Percentiles rank a stretch among this genome's conserved stretches.
Evolutionary conservation across 306 rosid species (phyloP).

Genomic region (Cucumis hystrix): DNA sequence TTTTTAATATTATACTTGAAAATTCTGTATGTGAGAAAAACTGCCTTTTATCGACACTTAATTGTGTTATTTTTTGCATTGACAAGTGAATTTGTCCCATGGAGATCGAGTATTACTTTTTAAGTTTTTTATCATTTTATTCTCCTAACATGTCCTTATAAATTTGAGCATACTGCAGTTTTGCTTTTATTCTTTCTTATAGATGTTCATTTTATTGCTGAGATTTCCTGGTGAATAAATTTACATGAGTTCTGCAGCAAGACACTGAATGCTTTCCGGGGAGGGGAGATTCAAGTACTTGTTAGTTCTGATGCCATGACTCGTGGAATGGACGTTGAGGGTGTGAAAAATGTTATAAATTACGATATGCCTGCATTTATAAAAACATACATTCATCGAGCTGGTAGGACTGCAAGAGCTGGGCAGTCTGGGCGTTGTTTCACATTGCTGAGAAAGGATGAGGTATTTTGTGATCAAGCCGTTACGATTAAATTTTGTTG

Average conservation of each 20-base stretch:
- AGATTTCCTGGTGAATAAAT: not conserved
- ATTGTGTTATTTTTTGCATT: not conserved
- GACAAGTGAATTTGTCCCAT: not conserved
- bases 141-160: not conserved
- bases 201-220: not conserved
- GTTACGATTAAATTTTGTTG: not conserved
- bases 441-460: constrained; percentile 57
- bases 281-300: constrained; percentile 76
- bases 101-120: not conserved
- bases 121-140: not conserved
- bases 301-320: constrained; percentile 95
- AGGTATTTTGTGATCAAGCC: constrained; percentile 29
- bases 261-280: constrained; percentile 62
- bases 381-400: constrained; percentile 86
- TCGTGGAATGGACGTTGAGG: constrained; percentile 96
- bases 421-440: constrained; percentile 79
- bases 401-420: constrained; percentile 95
- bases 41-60: not conserved
- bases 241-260: constrained; percentile 40
- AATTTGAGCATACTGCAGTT: not conserved
- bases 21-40: not conserved
- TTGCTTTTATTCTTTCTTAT: not conserved
- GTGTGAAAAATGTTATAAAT: constrained; percentile 70
- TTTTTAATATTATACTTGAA: too few relatives aligned
- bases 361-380: constrained; percentile 68